Evolutionary conservation across 2,329 filamentous ascomycete genomes (phyloP), one percentile per base, ranked within the genome.

Genomic region (Verticillium dahliae): DNA sequence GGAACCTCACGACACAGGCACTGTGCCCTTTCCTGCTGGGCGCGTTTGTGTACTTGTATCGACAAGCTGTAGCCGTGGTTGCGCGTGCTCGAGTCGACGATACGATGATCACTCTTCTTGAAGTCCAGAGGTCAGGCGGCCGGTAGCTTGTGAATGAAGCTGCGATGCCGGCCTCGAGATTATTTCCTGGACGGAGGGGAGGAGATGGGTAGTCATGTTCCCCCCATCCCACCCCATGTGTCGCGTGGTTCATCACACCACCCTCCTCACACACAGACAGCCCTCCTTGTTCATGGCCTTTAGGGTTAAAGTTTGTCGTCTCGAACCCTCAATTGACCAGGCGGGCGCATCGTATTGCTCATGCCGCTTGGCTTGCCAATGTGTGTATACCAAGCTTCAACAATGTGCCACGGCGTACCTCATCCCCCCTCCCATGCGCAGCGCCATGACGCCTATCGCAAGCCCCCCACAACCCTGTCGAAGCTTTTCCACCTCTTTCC

Each of bases 401-500:
- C n/a, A n/a, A 27, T 39, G 15, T 45, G 57, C 15, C 22, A 14
- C 34, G 34, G 14, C 15, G 27, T 27, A 13, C 37, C 50, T 13
- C 57, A 39, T 57, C 55, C 34, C 27, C 27, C 56, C 56, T 38
- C 35, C 14, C 38, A 41, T 34, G 39, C 45, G 45, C 45, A 52
- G 18, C 45, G 18, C 45, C 45, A 52, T 52, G 45, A 52, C 45
- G 18, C 45, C 22, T 52, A 22, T 52, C 45, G 57, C 57, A 50
- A 27, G 37, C 18, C 31, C 31, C 33, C 9, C 22, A 38, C 35
- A 27, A 31, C 38, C 18, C 3, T 33, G 50, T 58, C 57, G 57
- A 58, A 38, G 57, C 57, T 15, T 41, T 58, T 58, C 57, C 57
- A 58, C 41, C 38, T 41, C 39, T 39, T 58, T 58, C 57, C 57